Base-by-base conservation (phyloP, 768 basidiomycete species). In the Rhizopogon salebrosus region DNA sequence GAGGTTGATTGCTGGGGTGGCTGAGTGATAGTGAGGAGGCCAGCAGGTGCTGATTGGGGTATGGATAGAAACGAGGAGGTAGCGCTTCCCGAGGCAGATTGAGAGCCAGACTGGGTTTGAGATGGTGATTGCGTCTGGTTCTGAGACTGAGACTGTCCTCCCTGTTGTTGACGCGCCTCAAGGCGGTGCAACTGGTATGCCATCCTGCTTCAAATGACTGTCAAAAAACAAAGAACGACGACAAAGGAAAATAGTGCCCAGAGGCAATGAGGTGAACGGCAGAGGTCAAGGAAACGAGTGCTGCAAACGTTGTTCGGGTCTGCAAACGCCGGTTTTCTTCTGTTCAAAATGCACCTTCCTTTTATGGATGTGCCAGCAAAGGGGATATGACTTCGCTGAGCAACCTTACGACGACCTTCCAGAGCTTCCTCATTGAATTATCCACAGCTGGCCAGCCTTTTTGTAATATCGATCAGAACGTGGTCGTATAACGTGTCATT, bases 1-100 rank as follows among this genome's bases (percentile, higher is more conserved):
- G 91, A 89, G 3, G 87, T 85, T 31, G 83, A 80, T 8, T 88
- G 87, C 57, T 84, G 80, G 0, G 90, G 88, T 1, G 94, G 94
- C 64, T 89, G 80, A 39, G 89, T 90, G 64, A 92, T 80, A 54
- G 80, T 77, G 48, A 90, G 65, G n/a, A 78, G 74, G 20, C 89
- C 87, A 2, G 80, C 82, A 7, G 86, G 74, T 0, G 77, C 77
- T 6, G 80, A 69, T 54, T 67, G 60, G 0, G 83, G 80, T 54
- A 85, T 80, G 40, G 63, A 60, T n/a, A 59, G 50, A 37, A 49
- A 37, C 3, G 57, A 54, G 6, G 57, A 2, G 35, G 54, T 11
- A 24, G 56, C 23, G 35, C 43, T 38, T 20, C n/a, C 27, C n/a
- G 54, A 51, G 4, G 49, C 41, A 11, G 59, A 46, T 35, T 48